Evolutionary conservation across 192 early-diverging fungal genomes (phyloP), one percentile per base, ranked within the genome.

Genomic region (Phycomyces blakesleeanus): DNA sequence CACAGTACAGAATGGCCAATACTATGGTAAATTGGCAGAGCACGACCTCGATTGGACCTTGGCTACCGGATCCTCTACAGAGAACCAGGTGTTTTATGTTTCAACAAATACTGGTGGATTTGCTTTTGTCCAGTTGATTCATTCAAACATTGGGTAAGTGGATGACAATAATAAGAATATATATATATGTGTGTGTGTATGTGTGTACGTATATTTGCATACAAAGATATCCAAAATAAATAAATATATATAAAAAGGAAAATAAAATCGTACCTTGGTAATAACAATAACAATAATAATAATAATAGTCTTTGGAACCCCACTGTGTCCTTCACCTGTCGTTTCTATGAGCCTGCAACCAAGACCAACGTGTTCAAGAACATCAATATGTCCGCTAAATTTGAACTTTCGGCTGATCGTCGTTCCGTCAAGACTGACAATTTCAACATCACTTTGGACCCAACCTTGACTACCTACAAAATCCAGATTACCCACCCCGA

Each of bases 71-170:
- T 84, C 86, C 10, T 87, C 91, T 6, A 94, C 95, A 5, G 95
- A 97, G 76, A 91, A 85, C 26, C 92, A 94, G 69, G 91, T 91
- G 14, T 87, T 93, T 67, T 95, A 97, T 73, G 67, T 93, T 37
- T 82, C 86, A 49, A 83, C 84, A 10, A 75, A 89, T 54, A 69
- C 81, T 20, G 95, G 95, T 5, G 79, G 79, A 57, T 85, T 89
- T 71, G 84, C 85, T n/a, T 87, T 95, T 77, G 82, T 95, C 15
- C 95, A 97, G 74, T 77, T 96, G 72, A 92, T 92, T 61, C 94
- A 94, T 81, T 93, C 90, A 11, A 92, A 91, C 50, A 78, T 97
- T 57, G 84, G 87, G 74, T 84, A 84, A 54, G 75, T 54, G 16
- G 44, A 24, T 52, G 38, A 41, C 21, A 9, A 39, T 22, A 55